phyloP scores from a whole-genome alignment of 2,329 filamentous ascomycete genomes.

The Bipolaris victoriae region DNA sequence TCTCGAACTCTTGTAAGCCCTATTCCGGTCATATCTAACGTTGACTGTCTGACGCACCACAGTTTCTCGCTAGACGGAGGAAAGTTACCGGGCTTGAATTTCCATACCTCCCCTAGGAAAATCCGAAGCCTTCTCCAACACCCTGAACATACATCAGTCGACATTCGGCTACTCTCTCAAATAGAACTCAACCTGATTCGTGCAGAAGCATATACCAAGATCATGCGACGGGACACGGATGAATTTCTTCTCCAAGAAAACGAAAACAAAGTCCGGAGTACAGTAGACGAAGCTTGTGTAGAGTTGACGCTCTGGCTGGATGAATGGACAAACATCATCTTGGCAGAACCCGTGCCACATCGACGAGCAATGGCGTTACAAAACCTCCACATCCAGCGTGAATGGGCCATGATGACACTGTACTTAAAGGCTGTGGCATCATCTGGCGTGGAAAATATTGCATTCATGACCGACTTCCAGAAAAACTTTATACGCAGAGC shows the following conservation, averaged over 20 bases:
- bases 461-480: conserved; percentile 58
- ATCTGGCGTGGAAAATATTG: conserved; percentile 58
- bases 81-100: conserved; percentile 50
- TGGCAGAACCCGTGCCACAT: conserved; percentile 18
- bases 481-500: conserved; percentile 57
- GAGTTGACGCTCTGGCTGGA: conserved; percentile 52
- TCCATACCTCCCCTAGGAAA: conserved; percentile 50
- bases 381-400: conserved; percentile 59
- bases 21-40: neutral
- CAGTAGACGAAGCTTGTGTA: conserved; percentile 29
- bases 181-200: conserved; percentile 57
- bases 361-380: conserved; percentile 40
- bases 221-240: conserved; percentile 19
- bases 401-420: conserved; percentile 61
- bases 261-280: conserved; percentile 28
- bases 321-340: conserved; percentile 43
- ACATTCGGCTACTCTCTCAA: conserved; percentile 60
- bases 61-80: conserved; percentile 56
- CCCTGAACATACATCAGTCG: conserved; percentile 54
- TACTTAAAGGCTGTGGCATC: conserved; percentile 59
- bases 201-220: conserved; percentile 34
- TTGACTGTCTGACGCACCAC: conserved; percentile 1
- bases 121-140: conserved; percentile 55
- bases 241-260: conserved; percentile 18
- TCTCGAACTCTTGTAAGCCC: conserved; percentile 53